Percentiles rank a stretch among this genome's conserved stretches.
phyloP scores from a whole-genome alignment of 352 stramenopile species.

The Phytophthora syringae region DNA sequence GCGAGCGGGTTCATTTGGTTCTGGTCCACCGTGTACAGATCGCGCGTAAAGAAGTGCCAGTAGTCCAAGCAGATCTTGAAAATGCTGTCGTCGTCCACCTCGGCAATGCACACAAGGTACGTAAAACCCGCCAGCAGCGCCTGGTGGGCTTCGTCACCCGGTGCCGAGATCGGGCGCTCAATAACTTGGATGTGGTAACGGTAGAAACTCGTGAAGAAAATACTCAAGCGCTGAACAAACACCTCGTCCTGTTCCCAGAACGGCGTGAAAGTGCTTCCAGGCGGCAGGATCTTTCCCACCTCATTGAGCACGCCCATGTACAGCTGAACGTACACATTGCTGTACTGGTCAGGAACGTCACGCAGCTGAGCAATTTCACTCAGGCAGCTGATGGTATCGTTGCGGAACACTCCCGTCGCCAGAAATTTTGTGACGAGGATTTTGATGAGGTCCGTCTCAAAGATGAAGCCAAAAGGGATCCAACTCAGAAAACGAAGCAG shows the following conservation, averaged over 20 bases:
- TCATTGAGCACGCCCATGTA: constrained; percentile 95
- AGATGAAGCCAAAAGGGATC: constrained; percentile 99
- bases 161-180: constrained; percentile 83
- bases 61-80: constrained; percentile 99
- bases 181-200: constrained; percentile 95
- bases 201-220: constrained; percentile 98
- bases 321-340: constrained; percentile 94
- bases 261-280: constrained; percentile 93
- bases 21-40: constrained; percentile 95
- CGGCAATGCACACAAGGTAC: constrained; percentile 92
- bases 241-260: constrained; percentile 95
- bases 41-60: constrained; percentile 96
- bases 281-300: constrained; percentile 91
- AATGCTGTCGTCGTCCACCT: constrained; percentile 94
- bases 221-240: constrained; percentile 97
- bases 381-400: constrained; percentile 97
- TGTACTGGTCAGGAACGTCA: constrained; percentile 93
- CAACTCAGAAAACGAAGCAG: constrained; percentile 98
- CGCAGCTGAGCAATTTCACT: constrained; percentile 97
- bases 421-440: constrained; percentile 98
- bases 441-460: constrained; percentile 97
- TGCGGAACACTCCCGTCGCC: constrained; percentile 94
- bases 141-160: constrained; percentile 89
- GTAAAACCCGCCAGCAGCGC: constrained; percentile 93
- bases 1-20: constrained; percentile 74